Evolutionary conservation across 2,329 filamentous ascomycete genomes (phyloP), one percentile per base, ranked within the genome.

Genomic region (Aspergillus uvarum): DNA sequence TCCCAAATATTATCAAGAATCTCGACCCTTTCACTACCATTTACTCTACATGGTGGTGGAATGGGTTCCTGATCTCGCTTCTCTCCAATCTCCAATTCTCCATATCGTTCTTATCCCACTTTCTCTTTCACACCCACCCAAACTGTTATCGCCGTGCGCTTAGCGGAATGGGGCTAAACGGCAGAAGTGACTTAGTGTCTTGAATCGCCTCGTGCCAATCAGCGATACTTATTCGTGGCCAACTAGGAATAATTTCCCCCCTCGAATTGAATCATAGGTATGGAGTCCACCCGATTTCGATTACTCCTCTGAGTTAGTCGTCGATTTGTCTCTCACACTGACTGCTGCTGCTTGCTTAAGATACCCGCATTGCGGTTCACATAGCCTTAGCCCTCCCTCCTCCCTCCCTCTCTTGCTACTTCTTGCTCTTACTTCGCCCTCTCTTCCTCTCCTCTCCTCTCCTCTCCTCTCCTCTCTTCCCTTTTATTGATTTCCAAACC

Each of bases 251-350:
- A 29, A 55, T 32, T 21, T 42, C 51, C 29, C 22, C 32, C 47
- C 29, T 32, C 31, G 31, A n/a, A 59, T 59, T 54, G 49, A 51
- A 59, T 59, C 52, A 56, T 59, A 24, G 58, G 58, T 59, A 59
- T 59, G 52, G 35, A 24, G 10, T 32, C 47, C 35, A 38, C 38
- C 38, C 47, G 53, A 48, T 55, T 55, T 29, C 42, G 53, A 55
- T 55, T 55, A 55, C 44, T 55, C 53, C 53, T 48, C 42, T 47
- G 42, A 55, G 53, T 55, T 55, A 55, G 53, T 55, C 42, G 42
- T 48, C 24, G n/a, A 19, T 48, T 54, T 48, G 38, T 42, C 50
- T 47, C 51, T 42, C 50, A 16, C 48, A 50, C 42, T 54, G 44
- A 59, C 51, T 58, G 51, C 32, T 29, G 26, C 26, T 29, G 26